These are phyloP conservation scores for Epichloe sibirici DNA, from an alignment of 2,329 filamentous ascomycete species.

Conservation along the genomic window DNA sequence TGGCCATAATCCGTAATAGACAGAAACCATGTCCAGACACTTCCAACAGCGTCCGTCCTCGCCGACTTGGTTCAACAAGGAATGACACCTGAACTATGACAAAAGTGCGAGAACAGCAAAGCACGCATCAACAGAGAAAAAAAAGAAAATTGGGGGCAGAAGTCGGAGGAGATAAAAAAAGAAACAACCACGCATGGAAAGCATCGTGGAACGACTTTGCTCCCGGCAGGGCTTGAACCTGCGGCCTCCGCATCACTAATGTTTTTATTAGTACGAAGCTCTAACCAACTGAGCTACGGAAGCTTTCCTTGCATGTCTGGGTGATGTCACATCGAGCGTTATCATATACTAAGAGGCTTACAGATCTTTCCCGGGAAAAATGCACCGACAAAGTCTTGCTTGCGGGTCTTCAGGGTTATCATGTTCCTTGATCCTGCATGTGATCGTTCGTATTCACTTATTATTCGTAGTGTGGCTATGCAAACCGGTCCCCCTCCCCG, in stretches of 20 bases:
- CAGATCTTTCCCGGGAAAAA: fast-evolving
- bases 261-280: too few relatives aligned
- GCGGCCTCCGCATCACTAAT: slow-evolving; percentile 4
- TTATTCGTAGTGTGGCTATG: too few relatives aligned
- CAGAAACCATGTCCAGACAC: too few relatives aligned
- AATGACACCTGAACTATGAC: too few relatives aligned
- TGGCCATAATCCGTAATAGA: neutral
- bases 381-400: too few relatives aligned
- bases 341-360: neutral
- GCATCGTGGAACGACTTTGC: slow-evolving; percentile 8
- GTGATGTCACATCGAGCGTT: neutral
- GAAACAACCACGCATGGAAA: neutral
- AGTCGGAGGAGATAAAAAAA: neutral
- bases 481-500: too few relatives aligned
- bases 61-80: too few relatives aligned
- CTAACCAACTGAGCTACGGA: neutral
- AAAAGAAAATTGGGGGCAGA: neutral
- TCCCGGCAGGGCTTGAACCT: slow-evolving; percentile 10
- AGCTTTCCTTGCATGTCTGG: neutral
- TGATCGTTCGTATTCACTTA: too few relatives aligned
- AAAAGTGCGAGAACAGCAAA: too few relatives aligned
- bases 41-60: too few relatives aligned
- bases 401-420: too few relatives aligned
- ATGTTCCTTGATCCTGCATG: too few relatives aligned
- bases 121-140: neutral